Evolutionary conservation across 1,284 basidiomycete genomes (phyloP).

Genomic region (Ceratobasidium papillatum): DNA sequence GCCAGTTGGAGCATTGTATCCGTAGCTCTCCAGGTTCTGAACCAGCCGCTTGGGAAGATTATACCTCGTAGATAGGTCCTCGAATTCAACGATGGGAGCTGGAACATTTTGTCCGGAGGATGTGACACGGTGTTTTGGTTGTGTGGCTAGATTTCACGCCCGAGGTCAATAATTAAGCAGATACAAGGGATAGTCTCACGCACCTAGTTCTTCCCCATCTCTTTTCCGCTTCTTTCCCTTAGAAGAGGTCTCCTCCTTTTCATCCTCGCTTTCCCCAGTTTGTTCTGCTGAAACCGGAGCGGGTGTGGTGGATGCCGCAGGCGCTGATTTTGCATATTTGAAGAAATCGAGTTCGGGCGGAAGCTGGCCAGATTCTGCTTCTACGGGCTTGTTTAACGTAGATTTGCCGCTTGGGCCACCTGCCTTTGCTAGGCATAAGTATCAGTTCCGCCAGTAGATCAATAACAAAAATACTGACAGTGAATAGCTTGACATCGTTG

Average conservation of each 20-base stretch:
- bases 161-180: constrained; percentile 18
- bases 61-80: constrained; percentile 65
- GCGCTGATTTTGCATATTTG: constrained; percentile 69
- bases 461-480: constrained; percentile 56
- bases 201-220: constrained; percentile 36
- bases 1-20: constrained; percentile 71
- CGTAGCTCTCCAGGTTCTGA: constrained; percentile 67
- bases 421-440: constrained; percentile 39
- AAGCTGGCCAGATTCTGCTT: constrained; percentile 58
- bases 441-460: constrained; percentile 34
- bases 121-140: constrained; percentile 64
- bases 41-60: constrained; percentile 65
- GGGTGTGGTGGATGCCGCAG: constrained; percentile 41
- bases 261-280: constrained; percentile 52
- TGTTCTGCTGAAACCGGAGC: constrained; percentile 48
- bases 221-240: constrained; percentile 47
- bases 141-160: constrained; percentile 23
- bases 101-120: constrained; percentile 75
- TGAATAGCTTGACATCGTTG: constrained; percentile 77
- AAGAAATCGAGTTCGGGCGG: constrained; percentile 89
- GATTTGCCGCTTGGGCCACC: background rate
- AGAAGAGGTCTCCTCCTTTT: constrained; percentile 30
- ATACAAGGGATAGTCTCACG: background rate
- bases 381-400: constrained; percentile 48
- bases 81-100: constrained; percentile 64